Base-by-base conservation (phyloP, 1,284 basidiomycete species). In the Neotropicomus parvogracilis region DNA sequence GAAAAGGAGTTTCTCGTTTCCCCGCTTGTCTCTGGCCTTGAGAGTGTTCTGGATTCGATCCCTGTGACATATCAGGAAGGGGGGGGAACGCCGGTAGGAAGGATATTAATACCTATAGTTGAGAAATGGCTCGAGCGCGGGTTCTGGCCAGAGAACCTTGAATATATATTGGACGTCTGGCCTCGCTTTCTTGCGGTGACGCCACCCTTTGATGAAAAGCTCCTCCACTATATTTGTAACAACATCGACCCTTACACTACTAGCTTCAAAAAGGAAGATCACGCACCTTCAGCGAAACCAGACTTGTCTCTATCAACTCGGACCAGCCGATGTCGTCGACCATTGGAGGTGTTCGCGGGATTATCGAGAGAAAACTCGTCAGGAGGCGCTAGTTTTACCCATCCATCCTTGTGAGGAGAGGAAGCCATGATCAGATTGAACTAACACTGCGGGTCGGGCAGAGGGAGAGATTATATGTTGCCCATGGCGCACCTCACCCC, bases 1-100 rank as follows among this genome's bases (percentile, higher is more conserved):
- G 58, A 83, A 83, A 36, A 82, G 70, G 10, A 81, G 62, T 46
- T 73, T 73, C 59, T 83, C 79, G 49, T 77, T 77, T 19, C 66
- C 71, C 54, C 66, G 51, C 59, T 69, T 58, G 46, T 59, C 64
- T 39, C 52, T 62, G 27, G 58, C 55, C 43, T 44, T 54, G 40
- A 68, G 12, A 38, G 47, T 38, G 35, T 36, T 37, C 55, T 70
- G 62, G 32, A 69, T 59, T 46, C 47, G 54, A 20, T 57, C 54
- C 46, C 69, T 69, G 46, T 4, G 47, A 38, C 24, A 49, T 20
- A 21, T 43, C 24, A 47, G 26, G n/a, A n/a, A 48, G 36, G 49
- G 42, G 49, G 42, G 56, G 26, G 19, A 21, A 32, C 13, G 6
- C 14, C 0, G 12, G n/a, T 52, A 28, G 32, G 41, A 46, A 48